Evolutionary conservation across 306 rosid species (phyloP).

Genomic region (Lotus japonicus): DNA sequence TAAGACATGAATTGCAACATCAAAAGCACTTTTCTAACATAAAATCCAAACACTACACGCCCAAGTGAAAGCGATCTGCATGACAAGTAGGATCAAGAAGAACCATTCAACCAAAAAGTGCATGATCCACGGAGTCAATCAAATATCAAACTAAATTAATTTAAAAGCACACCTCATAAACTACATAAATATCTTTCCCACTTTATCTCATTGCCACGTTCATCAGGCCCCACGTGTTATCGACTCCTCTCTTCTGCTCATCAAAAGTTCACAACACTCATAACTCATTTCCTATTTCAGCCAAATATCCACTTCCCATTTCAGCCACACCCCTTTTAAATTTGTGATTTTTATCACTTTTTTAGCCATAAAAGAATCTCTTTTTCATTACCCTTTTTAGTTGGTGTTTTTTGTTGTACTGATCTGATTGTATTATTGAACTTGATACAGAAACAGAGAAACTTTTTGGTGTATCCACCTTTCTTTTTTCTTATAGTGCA

Average conservation of each 20-base stretch:
- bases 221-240: slow-evolving; percentile 30
- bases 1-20: too few species aligned
- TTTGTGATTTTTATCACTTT: not conserved
- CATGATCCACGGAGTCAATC: not conserved
- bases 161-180: not conserved
- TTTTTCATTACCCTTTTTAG: not conserved
- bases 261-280: not conserved
- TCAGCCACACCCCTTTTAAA: not conserved
- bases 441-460: not conserved
- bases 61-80: not conserved
- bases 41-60: too few species aligned
- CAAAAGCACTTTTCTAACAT: too few species aligned
- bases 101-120: not conserved
- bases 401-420: not conserved
- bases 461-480: not conserved
- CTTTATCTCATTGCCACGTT: slow-evolving; percentile 15
- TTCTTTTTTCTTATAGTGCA: not conserved
- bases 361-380: not conserved
- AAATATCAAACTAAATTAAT: not conserved
- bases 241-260: slow-evolving; percentile 14
- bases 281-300: not conserved
- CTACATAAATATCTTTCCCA: slow-evolving; percentile 4
- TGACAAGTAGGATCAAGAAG: not conserved
- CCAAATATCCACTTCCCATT: not conserved
- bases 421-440: slow-evolving; percentile 12